Evolutionary conservation across 2,329 filamentous ascomycete genomes (phyloP), one percentile per base, ranked within the genome.

Genomic region (Exophiala oligosperma): DNA sequence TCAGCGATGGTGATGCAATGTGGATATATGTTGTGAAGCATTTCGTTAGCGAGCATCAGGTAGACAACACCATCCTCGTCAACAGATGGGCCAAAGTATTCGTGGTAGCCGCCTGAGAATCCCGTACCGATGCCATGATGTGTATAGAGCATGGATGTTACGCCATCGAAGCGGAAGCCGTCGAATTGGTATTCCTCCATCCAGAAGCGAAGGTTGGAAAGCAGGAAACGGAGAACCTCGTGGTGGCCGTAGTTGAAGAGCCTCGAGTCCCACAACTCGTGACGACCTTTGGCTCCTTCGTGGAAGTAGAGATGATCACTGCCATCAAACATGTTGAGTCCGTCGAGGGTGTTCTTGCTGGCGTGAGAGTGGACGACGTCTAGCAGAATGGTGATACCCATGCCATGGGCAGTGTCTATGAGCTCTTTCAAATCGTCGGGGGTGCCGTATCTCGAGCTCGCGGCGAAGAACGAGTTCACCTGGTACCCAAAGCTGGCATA

Each of bases 401-500:
- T 77, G 60, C 90, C 84, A 70, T 99, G 94, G 3, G 94, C 94
- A 1, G 91, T 96, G 70, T 99, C 94, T 64, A 99, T 90, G 49
- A 99, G 83, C 79, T 97, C 93, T 75, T 96, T 99, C 66, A 99
- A 80, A 38, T 97, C 94, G 70, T 99, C 94, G 0, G 94, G 94
- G 0, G 87, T 84, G 43, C 94, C 94, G 71, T 96, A 99, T 62
- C 94, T 87, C 74, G 93, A 97, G 75, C 92, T 97, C 11, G 93
- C 92, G 28, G 94, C 94, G 69, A 97, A 99, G 81, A 99, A 99
- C 75, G 90, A 97, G 79, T 97, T 99, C 77, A 99, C 86, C 75
- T 99, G 94, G 74, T 99, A 99, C 48, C 94, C 94, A 69, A 99
- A 99, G 71, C 93, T 97, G 69, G 94, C 94, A 73, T 99, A 99